A percentile compares a stretch with the other conserved stretches of the same genome.
These are phyloP conservation scores for Daldinia loculata DNA, from an alignment of 495 filamentous ascomycete genomes.

Conservation along the genomic window DNA sequence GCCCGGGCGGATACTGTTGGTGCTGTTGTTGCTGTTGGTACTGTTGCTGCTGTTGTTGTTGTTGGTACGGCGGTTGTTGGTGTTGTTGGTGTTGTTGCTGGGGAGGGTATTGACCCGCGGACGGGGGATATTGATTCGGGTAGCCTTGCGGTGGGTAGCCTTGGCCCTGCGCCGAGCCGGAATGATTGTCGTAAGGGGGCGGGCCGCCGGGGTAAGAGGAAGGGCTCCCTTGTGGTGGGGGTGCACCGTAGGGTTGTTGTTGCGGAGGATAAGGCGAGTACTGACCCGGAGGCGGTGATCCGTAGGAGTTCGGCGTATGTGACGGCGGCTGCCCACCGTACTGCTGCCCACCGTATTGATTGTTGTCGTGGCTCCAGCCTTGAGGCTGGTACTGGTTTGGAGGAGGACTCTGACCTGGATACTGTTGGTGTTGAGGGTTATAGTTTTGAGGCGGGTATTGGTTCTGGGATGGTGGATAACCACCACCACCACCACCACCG, in stretches of 20 bases:
- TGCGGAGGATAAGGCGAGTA: slow-evolving; percentile 40
- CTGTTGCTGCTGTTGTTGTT: slow-evolving; percentile 28
- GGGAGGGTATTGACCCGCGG: slow-evolving; percentile 36
- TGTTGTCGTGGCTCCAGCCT: slow-evolving; percentile 32
- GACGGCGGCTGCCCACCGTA: slow-evolving; percentile 34
- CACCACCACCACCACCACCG: slow-evolving; percentile 22
- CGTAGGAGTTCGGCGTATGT: slow-evolving; percentile 41
- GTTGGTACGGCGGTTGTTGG: slow-evolving; percentile 1
- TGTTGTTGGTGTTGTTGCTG: slow-evolving; percentile 34
- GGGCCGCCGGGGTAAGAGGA: slow-evolving; percentile 40
- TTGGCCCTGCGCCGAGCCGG: slow-evolving; percentile 33
- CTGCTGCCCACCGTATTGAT: slow-evolving; percentile 24
- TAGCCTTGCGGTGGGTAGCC: slow-evolving; percentile 42
- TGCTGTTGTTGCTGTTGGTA: slow-evolving; percentile 14
- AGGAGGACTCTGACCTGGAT: slow-evolving; percentile 31
- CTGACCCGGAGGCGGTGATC: slow-evolving; percentile 37
- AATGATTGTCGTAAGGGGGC: slow-evolving; percentile 29
- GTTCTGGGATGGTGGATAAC: slow-evolving; percentile 34
- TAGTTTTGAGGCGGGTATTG: slow-evolving; percentile 28
- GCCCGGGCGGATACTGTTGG: slow-evolving; percentile 28
- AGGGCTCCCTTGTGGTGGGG: slow-evolving; percentile 28
- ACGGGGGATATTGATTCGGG: slow-evolving; percentile 33
- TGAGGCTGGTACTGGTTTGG: slow-evolving; percentile 33
- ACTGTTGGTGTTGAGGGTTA: slow-evolving; percentile 34
- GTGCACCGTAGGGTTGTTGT: slow-evolving; percentile 35